Percentiles rank a stretch among this genome's conserved stretches.
Conservation (phyloP, 139 green algal genomes). For the Astrephomene gubernaculifera region DNA sequence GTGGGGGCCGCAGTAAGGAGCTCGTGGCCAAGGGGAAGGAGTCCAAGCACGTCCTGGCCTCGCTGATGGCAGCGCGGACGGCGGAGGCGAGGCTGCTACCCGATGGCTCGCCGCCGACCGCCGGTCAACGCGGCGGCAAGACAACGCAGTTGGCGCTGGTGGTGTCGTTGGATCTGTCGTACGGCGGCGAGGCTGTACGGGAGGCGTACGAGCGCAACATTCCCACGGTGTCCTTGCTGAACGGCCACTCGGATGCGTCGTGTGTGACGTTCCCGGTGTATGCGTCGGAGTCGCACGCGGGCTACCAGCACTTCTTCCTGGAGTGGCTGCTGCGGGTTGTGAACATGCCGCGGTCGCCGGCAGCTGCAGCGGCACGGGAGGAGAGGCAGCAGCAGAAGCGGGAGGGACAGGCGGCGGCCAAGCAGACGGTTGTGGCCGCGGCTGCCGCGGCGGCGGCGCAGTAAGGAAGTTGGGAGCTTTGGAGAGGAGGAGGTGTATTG, state of each 20-base stretch:
- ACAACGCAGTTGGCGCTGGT: slow-evolving; percentile 46
- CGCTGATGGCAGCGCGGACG: slow-evolving; percentile 28
- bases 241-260: slow-evolving; percentile 48
- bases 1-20: not conserved
- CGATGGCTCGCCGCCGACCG: not conserved
- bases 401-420: too few relatives aligned
- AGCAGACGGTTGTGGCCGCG: too few relatives aligned
- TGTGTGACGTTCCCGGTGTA: slow-evolving; percentile 64
- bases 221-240: slow-evolving; percentile 55
- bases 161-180: slow-evolving; percentile 57
- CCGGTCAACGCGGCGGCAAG: not conserved
- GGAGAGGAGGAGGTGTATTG: too few relatives aligned
- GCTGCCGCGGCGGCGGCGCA: too few relatives aligned
- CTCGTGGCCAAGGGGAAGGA: not conserved
- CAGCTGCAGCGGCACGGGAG: not conserved
- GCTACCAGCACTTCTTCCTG: slow-evolving; percentile 57
- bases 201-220: slow-evolving; percentile 55
- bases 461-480: too few relatives aligned
- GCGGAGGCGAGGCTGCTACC: slow-evolving; percentile 4
- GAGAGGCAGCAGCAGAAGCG: not conserved
- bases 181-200: slow-evolving; percentile 45
- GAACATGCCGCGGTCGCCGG: slow-evolving; percentile 42
- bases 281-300: slow-evolving; percentile 42
- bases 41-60: not conserved
- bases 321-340: slow-evolving; percentile 61